Evolutionary conservation across 495 filamentous ascomycete species (phyloP).

Genomic region (Neohortaea acidophila): DNA sequence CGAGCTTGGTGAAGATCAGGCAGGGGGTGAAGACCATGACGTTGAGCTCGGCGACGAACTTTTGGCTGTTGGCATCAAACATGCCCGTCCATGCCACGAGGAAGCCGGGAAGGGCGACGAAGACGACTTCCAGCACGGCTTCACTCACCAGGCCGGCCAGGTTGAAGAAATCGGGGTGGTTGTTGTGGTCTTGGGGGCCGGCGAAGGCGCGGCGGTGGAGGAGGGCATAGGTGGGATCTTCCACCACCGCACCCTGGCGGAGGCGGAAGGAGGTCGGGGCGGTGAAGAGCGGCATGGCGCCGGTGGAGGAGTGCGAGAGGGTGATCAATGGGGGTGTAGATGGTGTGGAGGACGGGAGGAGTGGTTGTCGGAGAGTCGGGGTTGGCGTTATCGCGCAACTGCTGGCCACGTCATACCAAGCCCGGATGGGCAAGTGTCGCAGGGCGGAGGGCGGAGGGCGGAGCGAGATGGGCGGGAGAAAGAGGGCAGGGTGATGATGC

Average conservation of each 20-base stretch:
- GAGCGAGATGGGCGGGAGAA: too few species aligned
- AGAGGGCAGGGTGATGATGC: too few species aligned
- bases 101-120: constrained; percentile 90
- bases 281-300: constrained; percentile 6
- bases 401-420: too few species aligned
- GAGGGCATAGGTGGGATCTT: too few species aligned
- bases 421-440: too few species aligned
- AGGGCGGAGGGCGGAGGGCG: too few species aligned
- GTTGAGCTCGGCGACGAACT: constrained; percentile 89
- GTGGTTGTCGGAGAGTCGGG: too few species aligned
- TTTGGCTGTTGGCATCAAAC: constrained; percentile 88
- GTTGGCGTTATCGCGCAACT: too few species aligned
- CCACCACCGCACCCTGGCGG: constrained; percentile 5
- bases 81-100: constrained; percentile 76
- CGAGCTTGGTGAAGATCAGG: constrained; percentile 92
- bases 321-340: too few species aligned
- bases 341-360: too few species aligned
- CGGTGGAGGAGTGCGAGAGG: too few species aligned
- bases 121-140: constrained; percentile 89
- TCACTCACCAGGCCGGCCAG: constrained; percentile 83
- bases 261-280: constrained; percentile 17
- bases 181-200: constrained; percentile 5
- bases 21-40: constrained; percentile 90
- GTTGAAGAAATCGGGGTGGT: constrained; percentile 53
- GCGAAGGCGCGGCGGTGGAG: constrained; percentile 1